Percentiles rank a stretch among this genome's conserved stretches.
phyloP scores from a whole-genome alignment of 257 asterid species.

The Asclepias syriaca region DNA sequence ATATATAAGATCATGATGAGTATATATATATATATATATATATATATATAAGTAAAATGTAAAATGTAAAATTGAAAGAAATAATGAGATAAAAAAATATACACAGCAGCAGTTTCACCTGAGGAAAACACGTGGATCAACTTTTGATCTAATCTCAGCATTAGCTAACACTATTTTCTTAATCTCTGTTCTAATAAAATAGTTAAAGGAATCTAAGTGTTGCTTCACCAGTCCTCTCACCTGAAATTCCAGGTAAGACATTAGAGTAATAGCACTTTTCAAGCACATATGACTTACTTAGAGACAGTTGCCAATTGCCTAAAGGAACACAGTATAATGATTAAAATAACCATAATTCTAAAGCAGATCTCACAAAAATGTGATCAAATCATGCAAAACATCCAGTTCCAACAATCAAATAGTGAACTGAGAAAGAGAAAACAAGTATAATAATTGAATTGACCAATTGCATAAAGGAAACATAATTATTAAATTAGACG shows the following conservation, averaged over 20 bases:
- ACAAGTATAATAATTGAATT: background rate
- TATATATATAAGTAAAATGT: background rate
- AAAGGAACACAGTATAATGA: background rate
- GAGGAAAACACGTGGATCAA: constrained; percentile 42
- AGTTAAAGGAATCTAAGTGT: constrained; percentile 88
- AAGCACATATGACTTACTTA: background rate
- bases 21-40: background rate
- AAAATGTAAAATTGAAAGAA: background rate
- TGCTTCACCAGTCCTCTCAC: constrained; percentile 91
- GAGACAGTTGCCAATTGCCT: too few relatives aligned
- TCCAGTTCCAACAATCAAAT: background rate
- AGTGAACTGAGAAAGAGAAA: background rate
- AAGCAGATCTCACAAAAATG: background rate
- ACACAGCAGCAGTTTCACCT: constrained; percentile 28
- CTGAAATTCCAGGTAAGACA: constrained; percentile 35
- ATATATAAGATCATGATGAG: background rate
- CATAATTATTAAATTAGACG: background rate
- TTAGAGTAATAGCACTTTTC: background rate
- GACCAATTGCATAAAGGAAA: background rate
- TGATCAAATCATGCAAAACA: background rate
- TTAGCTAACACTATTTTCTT: constrained; percentile 70
- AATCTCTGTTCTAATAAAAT: constrained; percentile 53
- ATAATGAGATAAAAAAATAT: background rate
- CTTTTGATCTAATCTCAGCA: constrained; percentile 33
- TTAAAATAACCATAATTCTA: background rate